phyloP scores from a whole-genome alignment of 2,329 filamentous ascomycete genomes.

The Colletotrichum australisinense region DNA sequence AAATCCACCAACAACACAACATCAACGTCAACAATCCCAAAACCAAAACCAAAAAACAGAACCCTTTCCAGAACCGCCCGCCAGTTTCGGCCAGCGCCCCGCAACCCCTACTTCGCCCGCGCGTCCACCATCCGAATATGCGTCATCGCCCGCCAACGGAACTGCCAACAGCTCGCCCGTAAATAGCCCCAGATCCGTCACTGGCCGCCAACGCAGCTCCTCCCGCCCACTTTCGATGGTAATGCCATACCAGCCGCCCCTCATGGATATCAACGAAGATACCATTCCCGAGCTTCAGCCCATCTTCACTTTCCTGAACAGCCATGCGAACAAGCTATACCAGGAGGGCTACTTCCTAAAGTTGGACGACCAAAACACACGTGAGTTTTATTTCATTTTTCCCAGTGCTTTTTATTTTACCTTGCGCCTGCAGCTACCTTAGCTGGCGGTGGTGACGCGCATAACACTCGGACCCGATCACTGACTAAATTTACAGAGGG shows the following conservation, averaged over 20 bases:
- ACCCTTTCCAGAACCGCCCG: slow-evolving; percentile 26
- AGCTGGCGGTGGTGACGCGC: neutral
- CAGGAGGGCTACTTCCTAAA: slow-evolving; percentile 99
- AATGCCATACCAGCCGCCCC: slow-evolving; percentile 84
- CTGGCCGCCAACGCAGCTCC: slow-evolving; percentile 57
- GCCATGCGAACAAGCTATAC: slow-evolving; percentile 95
- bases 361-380: slow-evolving; percentile 91
- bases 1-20: slow-evolving; percentile 16
- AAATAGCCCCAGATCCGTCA: slow-evolving; percentile 54
- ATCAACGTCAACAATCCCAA: slow-evolving; percentile 6
- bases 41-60: slow-evolving; percentile 19
- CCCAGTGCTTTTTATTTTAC: neutral
- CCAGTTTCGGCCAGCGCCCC: slow-evolving; percentile 44
- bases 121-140: slow-evolving; percentile 52
- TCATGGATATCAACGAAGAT: slow-evolving; percentile 87
- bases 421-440: neutral
- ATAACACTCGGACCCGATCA: neutral
- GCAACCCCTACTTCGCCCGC: slow-evolving; percentile 45
- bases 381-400: slow-evolving; percentile 64
- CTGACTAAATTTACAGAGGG: slow-evolving; percentile 70
- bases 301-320: slow-evolving; percentile 94
- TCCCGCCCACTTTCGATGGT: slow-evolving; percentile 88
- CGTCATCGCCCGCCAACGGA: slow-evolving; percentile 51
- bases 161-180: slow-evolving; percentile 56
- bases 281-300: slow-evolving; percentile 93